These are phyloP conservation scores for Diddensiella transvaalensis DNA, from an alignment of 805 yeast species.

Conservation along the genomic window DNA sequence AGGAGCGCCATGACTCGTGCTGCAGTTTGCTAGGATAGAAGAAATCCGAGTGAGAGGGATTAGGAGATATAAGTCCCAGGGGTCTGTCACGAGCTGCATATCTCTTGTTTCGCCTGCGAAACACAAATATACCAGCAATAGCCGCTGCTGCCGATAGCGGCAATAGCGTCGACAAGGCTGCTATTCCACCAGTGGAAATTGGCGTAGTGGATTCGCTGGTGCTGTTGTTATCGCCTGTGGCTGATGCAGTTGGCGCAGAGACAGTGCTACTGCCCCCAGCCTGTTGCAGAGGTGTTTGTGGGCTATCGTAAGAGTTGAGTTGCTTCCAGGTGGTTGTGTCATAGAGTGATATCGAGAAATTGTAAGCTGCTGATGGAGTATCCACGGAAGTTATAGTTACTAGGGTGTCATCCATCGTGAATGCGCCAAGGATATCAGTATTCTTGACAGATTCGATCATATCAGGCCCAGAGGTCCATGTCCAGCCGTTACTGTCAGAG, in stretches of 20 bases:
- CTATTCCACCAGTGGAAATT: constrained; percentile 36
- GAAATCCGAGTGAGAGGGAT: constrained; percentile 15
- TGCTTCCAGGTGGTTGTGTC: constrained; percentile 6
- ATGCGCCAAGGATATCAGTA: constrained; percentile 17
- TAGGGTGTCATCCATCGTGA: constrained; percentile 19
- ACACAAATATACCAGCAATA: constrained; percentile 30
- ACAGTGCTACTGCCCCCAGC: constrained; percentile 15
- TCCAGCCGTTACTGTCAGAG: constrained; percentile 37
- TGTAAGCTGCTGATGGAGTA: background rate
- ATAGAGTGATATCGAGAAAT: constrained; percentile 8
- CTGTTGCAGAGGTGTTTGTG: constrained; percentile 8
- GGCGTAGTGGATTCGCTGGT: constrained; percentile 20
- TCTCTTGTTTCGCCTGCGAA: constrained; percentile 15
- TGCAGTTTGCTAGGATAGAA: constrained; percentile 6
- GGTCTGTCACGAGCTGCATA: constrained; percentile 1
- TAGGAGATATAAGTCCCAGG: constrained; percentile 14
- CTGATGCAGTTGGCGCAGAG: constrained; percentile 17
- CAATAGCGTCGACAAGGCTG: constrained; percentile 45
- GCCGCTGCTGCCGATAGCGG: constrained; percentile 40
- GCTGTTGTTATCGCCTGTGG: constrained; percentile 23
- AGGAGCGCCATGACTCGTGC: constrained; percentile 10
- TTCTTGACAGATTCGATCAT: constrained; percentile 3
- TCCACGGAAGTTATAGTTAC: constrained; percentile 28
- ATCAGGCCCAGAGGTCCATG: constrained; percentile 34
- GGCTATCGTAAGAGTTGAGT: background rate